These are phyloP conservation scores for Nigrospora oryzae DNA, from an alignment of 2,329 filamentous ascomycete genomes.

Conservation along the genomic window DNA sequence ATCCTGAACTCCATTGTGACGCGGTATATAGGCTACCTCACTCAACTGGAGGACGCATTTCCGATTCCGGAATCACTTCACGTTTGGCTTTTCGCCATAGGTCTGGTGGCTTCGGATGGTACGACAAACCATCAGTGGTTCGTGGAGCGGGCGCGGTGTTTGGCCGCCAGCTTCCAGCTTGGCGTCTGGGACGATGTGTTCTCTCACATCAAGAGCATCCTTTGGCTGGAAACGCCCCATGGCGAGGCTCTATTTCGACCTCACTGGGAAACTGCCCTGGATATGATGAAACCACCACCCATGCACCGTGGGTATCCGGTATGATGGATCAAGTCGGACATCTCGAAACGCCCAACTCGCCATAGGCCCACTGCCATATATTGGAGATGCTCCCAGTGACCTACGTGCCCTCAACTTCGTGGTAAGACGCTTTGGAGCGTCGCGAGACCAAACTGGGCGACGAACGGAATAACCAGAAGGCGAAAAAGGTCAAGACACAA, in stretches of 20 bases:
- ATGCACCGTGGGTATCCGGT: no score
- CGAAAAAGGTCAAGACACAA: no score
- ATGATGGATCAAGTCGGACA: no score
- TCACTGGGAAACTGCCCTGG: no score
- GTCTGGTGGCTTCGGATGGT: slow-evolving; percentile 24
- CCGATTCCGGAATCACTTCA: slow-evolving; percentile 16
- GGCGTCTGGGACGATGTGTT: slow-evolving; percentile 14
- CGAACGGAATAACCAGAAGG: no score
- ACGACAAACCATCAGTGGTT: slow-evolving; percentile 21
- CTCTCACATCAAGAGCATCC: slow-evolving; percentile 11
- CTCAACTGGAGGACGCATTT: slow-evolving; percentile 5
- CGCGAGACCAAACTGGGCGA: no score
- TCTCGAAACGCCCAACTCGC: no score
- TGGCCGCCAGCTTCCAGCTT: background rate
- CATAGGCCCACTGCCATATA: no score
- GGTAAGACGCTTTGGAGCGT: no score
- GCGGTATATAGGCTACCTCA: slow-evolving; percentile 22
- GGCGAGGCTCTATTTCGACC: background rate
- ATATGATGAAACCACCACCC: no score
- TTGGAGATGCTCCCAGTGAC: no score
- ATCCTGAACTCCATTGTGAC: slow-evolving; percentile 25
- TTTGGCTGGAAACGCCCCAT: slow-evolving; percentile 17
- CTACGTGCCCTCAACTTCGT: no score
- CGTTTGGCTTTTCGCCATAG: slow-evolving; percentile 33
- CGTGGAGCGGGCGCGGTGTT: slow-evolving; percentile 9